These are phyloP conservation scores for Albugo candida DNA, from an alignment of 352 stramenopile genomes.

Conservation along the genomic window DNA sequence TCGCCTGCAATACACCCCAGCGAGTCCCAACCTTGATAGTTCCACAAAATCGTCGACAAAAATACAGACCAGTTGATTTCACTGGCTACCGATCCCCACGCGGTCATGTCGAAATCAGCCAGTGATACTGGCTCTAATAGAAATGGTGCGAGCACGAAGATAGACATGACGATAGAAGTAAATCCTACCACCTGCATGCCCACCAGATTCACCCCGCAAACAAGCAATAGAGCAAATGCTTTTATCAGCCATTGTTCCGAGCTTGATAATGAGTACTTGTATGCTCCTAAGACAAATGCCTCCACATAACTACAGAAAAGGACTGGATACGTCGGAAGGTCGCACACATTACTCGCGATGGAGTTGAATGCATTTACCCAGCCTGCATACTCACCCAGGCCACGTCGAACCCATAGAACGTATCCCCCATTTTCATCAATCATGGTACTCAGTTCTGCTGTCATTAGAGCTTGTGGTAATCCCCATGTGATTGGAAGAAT, in stretches of 20 bases:
- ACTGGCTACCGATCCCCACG: constrained; percentile 42
- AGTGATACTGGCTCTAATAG: constrained; percentile 52
- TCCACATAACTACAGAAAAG: constrained; percentile 74
- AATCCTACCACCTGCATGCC: constrained; percentile 60
- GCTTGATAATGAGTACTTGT: constrained; percentile 25
- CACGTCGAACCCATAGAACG: constrained; percentile 68
- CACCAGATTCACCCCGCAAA: constrained; percentile 48
- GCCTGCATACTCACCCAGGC: constrained; percentile 54
- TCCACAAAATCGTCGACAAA: constrained; percentile 71
- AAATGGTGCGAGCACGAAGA: constrained; percentile 68
- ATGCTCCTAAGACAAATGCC: constrained; percentile 45
- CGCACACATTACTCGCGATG: constrained; percentile 68
- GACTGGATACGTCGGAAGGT: constrained; percentile 67
- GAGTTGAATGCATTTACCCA: constrained; percentile 77
- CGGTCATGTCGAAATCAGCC: constrained; percentile 48
- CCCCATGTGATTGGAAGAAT: constrained; percentile 68
- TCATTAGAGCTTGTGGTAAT: constrained; percentile 69
- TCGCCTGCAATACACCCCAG: constrained; percentile 69
- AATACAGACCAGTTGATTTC: constrained; percentile 73
- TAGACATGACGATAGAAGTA: constrained; percentile 58
- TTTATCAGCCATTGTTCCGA: constrained; percentile 55
- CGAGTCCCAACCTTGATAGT: constrained; percentile 76
- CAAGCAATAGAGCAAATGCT: constrained; percentile 34
- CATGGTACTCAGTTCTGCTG: constrained; percentile 64
- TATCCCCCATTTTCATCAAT: constrained; percentile 74